A percentile compares a stretch with the other conserved stretches of the same genome.
Conservation (phyloP, 2,329 filamentous ascomycete species). For the Dactylellina sp. region DNA sequence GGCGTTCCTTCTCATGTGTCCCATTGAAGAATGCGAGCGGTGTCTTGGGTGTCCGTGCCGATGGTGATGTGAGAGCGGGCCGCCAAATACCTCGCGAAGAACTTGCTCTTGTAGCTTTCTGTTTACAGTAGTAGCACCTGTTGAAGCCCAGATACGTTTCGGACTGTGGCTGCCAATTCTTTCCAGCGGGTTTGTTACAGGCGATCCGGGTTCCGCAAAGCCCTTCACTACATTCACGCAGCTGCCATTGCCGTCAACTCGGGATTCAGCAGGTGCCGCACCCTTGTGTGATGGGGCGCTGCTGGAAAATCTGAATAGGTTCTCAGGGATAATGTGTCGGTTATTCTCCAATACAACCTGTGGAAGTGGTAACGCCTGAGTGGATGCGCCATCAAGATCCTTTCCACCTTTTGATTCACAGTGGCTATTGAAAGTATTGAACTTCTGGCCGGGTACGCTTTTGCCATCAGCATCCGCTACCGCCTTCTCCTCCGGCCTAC, state of each 20-base stretch:
- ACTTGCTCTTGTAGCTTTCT: constrained; percentile 75
- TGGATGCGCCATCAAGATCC: constrained; percentile 49
- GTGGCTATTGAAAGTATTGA: constrained; percentile 50
- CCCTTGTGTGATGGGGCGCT: constrained; percentile 63
- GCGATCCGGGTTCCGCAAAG: constrained; percentile 31
- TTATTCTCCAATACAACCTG: constrained; percentile 79
- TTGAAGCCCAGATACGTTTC: constrained; percentile 62
- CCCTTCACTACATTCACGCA: constrained; percentile 32
- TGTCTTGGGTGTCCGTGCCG: constrained; percentile 66
- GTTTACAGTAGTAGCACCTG: constrained; percentile 77
- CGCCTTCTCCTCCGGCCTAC: constrained; percentile 60
- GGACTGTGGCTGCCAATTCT: constrained; percentile 40
- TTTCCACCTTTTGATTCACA: constrained; percentile 30
- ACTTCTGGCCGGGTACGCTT: constrained; percentile 24
- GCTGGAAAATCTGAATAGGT: constrained; percentile 69
- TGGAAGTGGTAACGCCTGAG: constrained; percentile 66
- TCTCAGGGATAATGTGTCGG: constrained; percentile 75
- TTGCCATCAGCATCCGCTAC: constrained; percentile 58
- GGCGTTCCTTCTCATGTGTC: constrained; percentile 20
- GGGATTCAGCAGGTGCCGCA: background rate
- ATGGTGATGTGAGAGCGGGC: constrained; percentile 73
- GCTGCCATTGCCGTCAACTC: constrained; percentile 31
- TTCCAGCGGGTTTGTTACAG: constrained; percentile 27
- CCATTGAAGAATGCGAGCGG: constrained; percentile 67
- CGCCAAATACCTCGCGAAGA: constrained; percentile 75